Percentiles rank a stretch among this genome's conserved stretches.
Conservation (phyloP, 1,284 basidiomycete genomes). For the Tilletia indica region DNA sequence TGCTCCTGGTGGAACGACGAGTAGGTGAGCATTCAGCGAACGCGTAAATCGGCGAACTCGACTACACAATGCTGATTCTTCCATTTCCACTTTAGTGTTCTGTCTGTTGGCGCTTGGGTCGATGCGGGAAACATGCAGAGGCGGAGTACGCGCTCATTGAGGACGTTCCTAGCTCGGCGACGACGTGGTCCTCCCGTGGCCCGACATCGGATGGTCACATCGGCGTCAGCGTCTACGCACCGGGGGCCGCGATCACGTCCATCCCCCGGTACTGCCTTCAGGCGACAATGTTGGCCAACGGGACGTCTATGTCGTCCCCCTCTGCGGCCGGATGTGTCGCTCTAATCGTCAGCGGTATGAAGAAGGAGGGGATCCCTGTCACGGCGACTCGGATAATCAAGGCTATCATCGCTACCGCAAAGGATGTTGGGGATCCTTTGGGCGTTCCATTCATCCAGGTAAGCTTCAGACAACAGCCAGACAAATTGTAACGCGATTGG, state of each 20-base stretch:
- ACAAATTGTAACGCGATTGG: no score
- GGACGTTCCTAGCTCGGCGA: constrained; percentile 50
- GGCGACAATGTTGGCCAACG: constrained; percentile 55
- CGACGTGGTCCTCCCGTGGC: constrained; percentile 57
- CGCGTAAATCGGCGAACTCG: no score
- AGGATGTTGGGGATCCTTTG: constrained; percentile 54
- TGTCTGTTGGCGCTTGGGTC: constrained; percentile 56
- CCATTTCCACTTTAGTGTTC: constrained; percentile 29
- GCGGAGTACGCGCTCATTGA: constrained; percentile 56
- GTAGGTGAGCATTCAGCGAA: not conserved
- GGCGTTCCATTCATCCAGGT: constrained; percentile 55
- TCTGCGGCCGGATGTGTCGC: constrained; percentile 54
- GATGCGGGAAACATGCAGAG: constrained; percentile 55
- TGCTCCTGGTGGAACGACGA: constrained; percentile 54
- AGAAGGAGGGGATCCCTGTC: constrained; percentile 50
- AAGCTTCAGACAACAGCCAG: not conserved
- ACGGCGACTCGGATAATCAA: constrained; percentile 54
- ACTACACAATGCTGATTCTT: no score
- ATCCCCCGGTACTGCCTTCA: constrained; percentile 56
- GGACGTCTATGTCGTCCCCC: constrained; percentile 56
- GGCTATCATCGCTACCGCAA: constrained; percentile 51
- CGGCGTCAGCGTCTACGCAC: constrained; percentile 55
- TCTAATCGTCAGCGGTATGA: constrained; percentile 53
- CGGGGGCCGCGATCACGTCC: constrained; percentile 56
- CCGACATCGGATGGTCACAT: constrained; percentile 52